Base-by-base conservation (phyloP, 768 basidiomycete genomes). In the Royoungia palumana region DNA sequence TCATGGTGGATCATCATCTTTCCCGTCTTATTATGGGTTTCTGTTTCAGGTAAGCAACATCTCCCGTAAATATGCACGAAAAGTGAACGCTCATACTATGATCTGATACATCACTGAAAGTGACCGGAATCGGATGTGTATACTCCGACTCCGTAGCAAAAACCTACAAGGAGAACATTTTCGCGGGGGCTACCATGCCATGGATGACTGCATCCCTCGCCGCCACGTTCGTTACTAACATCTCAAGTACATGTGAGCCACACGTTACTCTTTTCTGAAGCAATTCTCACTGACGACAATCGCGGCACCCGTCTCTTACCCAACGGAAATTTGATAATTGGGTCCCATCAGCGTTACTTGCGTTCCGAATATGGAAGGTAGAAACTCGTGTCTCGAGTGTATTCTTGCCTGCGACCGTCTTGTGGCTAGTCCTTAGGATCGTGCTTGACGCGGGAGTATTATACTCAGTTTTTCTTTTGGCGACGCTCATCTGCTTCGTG, bases 301-400 rank as follows among this genome's bases (percentile, higher is more conserved):
- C 32, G 5, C 30, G 22, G 25, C n/a, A 3, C 17, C 17, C 38
- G 14, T 16, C 22, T 16, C 34, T 28, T 12, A 12, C 6, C 28
- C 28, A 27, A 27, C 10, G 25, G 25, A n/a, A n/a, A n/a, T n/a
- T n/a, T n/a, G n/a, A n/a, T 9, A 22, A 21, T 37, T 25, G 35
- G 27, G 8, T 16, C 22, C 13, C 36, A 13, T 38, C 39, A 64
- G 63, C 51, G 3, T 35, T 64, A 11, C 54, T 64, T 6, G 60
- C 53, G 3, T 64, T 57, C 49, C 60, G 60, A 7, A 64, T 64
- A 41, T 63, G 61, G 63, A 36, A 34, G 17, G 42, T 57, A n/a
- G 55, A 51, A 27, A 48, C 40, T 14, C 44, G 53, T 3, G 54
- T 51, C 35, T 25, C 6, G 14, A 44, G 20, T n/a, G 10, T 17